Conservation (phyloP, 768 basidiomycete genomes). For the Leucocoprinus leucothites region DNA sequence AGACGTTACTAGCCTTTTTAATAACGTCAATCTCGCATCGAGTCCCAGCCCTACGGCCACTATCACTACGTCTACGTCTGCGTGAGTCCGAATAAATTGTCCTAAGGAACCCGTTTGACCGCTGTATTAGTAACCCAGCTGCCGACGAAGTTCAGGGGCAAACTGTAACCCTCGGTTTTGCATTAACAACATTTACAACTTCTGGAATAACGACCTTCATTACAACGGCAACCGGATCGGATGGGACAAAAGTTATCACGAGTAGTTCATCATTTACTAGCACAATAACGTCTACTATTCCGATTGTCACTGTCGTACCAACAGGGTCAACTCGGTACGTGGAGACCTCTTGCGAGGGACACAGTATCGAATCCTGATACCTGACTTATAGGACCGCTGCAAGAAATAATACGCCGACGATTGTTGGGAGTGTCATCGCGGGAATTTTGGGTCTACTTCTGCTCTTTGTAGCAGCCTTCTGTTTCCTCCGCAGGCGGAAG, state of each 20-base stretch:
- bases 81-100: too few relatives aligned
- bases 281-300: not conserved
- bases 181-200: not conserved
- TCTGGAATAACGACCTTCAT: not conserved
- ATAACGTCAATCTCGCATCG: too few relatives aligned
- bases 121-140: not conserved
- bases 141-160: not conserved
- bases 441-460: not conserved
- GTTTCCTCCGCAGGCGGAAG: constrained; percentile 5
- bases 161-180: not conserved
- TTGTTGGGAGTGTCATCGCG: constrained; percentile 5
- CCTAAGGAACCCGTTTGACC: too few relatives aligned
- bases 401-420: not conserved
- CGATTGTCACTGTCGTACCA: not conserved
- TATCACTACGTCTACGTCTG: too few relatives aligned
- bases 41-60: too few relatives aligned
- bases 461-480: not conserved
- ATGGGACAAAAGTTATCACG: not conserved
- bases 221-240: not conserved
- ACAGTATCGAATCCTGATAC: not conserved
- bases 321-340: not conserved
- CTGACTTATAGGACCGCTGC: not conserved
- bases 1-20: too few relatives aligned
- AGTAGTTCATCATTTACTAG: not conserved
- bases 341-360: not conserved